Conservation (phyloP, 345 rosid species). For the Abelmoschus esculentus region DNA sequence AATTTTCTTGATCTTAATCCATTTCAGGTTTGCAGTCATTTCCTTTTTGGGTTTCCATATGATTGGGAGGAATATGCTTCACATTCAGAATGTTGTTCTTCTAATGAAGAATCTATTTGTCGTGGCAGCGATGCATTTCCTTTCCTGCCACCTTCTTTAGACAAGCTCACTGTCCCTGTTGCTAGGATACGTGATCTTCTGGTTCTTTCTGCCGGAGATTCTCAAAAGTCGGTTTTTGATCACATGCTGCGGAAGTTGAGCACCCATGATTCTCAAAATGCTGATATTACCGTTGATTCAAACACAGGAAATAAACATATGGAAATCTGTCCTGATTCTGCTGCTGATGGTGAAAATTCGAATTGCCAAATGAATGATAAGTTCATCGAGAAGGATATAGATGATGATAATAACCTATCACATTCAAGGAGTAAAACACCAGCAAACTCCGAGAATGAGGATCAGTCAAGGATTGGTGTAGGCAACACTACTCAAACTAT, state of each 20-base stretch:
- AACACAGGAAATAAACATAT: not conserved
- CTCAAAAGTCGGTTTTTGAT: slow-evolving; percentile 11
- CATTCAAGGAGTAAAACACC: not conserved
- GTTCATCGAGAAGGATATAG: slow-evolving; percentile 1
- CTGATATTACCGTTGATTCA: too few species aligned
- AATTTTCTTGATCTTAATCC: not conserved
- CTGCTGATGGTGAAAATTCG: slow-evolving; percentile 3
- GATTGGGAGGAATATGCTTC: slow-evolving; percentile 34
- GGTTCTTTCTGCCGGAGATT: slow-evolving; percentile 14
- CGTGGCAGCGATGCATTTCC: slow-evolving; percentile 8
- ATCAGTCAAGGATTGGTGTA: not conserved
- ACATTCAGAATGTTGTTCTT: slow-evolving; percentile 8
- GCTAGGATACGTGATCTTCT: slow-evolving; percentile 27
- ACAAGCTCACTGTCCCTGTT: slow-evolving; percentile 26
- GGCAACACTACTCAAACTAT: not conserved
- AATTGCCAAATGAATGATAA: slow-evolving; percentile 2
- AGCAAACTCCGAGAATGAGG: not conserved
- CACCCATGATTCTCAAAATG: not conserved
- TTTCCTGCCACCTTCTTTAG: slow-evolving; percentile 5
- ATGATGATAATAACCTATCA: not conserved
- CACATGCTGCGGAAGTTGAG: slow-evolving; percentile 14
- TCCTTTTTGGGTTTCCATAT: slow-evolving; percentile 46
- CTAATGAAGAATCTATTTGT: slow-evolving; percentile 12
- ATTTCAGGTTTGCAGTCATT: slow-evolving; percentile 37
- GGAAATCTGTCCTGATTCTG: not conserved